These are phyloP conservation scores for Didymella glomerata DNA, from an alignment of 2,329 filamentous ascomycete species.

Conservation along the genomic window DNA sequence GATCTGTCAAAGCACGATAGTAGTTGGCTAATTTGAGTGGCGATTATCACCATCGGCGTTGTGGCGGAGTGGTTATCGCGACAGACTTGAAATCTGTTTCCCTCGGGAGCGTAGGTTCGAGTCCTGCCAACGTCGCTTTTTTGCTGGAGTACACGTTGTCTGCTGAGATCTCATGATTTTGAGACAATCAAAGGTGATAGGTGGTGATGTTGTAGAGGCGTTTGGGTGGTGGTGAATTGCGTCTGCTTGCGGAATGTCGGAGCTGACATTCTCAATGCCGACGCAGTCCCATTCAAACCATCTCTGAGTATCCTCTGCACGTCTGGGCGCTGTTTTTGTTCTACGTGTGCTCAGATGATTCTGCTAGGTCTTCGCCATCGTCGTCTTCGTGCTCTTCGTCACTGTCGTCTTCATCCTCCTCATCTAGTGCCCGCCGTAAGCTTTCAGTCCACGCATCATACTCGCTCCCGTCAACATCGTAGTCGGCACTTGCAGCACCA, in stretches of 20 bases:
- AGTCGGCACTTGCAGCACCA: conserved; percentile 20
- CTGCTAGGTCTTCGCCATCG: neutral
- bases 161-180: neutral
- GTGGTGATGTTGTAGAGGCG: neutral
- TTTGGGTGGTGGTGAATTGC: no score
- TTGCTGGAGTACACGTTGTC: no score
- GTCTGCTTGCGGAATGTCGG: no score
- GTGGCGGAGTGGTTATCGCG: conserved; percentile 51
- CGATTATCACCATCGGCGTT: conserved; percentile 26
- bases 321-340: no score
- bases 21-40: neutral
- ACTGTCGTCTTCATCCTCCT: conserved; percentile 11
- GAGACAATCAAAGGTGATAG: neutral
- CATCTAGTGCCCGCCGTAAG: conserved; percentile 37
- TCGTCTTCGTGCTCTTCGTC: conserved; percentile 5
- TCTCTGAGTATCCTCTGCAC: no score
- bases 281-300: no score
- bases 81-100: conserved; percentile 53
- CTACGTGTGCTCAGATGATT: no score
- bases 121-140: conserved; percentile 45
- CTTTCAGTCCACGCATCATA: conserved; percentile 40
- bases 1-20: neutral
- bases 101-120: conserved; percentile 50
- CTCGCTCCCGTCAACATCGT: conserved; percentile 21
- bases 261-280: no score